Base-by-base conservation (phyloP, 2,329 filamentous ascomycete species). In the Fusarium temperatum region DNA sequence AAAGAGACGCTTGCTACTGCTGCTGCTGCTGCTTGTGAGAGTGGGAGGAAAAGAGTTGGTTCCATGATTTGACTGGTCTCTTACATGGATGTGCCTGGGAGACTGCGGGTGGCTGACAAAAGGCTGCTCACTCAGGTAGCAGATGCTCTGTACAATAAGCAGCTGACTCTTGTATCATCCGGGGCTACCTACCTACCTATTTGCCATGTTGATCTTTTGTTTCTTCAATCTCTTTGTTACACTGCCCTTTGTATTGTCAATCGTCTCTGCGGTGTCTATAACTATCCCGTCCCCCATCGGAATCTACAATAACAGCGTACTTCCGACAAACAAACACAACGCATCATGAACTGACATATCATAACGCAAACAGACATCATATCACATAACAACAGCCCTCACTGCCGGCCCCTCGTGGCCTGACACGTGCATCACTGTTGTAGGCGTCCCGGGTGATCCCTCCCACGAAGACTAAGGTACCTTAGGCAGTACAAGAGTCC, bases 371-470 rank as follows among this genome's bases (percentile, higher is more conserved):
- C 56, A 42, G 20, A 58, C 42, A 44, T 35, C 44, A 65, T 54
- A 66, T 44, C 50, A 44, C 41, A 58, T 28, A 30, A 32, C 41
- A 54, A 44, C 64, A 68, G 55, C 65, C 65, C 53, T 58, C 41
- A 68, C 64, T 72, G 55, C 72, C 61, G 62, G 62, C 77, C 78
- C 72, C 70, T 76, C 60, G 71, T 78, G 68, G 78, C 72, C 75
- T 81, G 79, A 82, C 80, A 82, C 79, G 79, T 81, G 79, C 80
- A 75, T 78, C 78, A 54, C 61, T 63, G 64, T 47, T 66, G 72
- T 76, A 72, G 71, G 73, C 47, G 45, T 69, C 54, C 41, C 35
- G 54, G 64, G 56, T 74, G 61, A 65, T 57, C 70, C 70, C 70
- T 41, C 51, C 56, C 63, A 66, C 68, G 59, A 44, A 57, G 51